Conservation (phyloP, 176 grass and related monocot species). For the Cenchrus purpureus region DNA sequence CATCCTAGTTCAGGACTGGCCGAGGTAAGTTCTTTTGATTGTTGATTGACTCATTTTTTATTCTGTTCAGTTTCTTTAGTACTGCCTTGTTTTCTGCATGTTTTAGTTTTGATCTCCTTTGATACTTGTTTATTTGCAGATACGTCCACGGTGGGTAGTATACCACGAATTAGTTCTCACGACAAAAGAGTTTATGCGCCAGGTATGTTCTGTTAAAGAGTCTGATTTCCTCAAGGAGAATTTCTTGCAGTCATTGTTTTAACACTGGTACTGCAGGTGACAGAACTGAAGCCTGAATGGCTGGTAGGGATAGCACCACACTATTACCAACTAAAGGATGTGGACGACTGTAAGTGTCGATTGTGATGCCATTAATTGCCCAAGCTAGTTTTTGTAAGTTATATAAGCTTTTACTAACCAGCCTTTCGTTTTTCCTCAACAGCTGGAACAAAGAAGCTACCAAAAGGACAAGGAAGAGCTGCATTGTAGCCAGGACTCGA, state of each 20-base stretch:
- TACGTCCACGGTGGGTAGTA: conserved; percentile 82
- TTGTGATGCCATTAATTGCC: neutral
- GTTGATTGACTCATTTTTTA: neutral
- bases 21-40: conserved; percentile 54
- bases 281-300: conserved; percentile 86
- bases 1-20: conserved; percentile 95
- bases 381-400: conserved; percentile 6
- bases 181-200: conserved; percentile 93
- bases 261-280: conserved; percentile 60
- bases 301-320: conserved; percentile 91
- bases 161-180: conserved; percentile 93
- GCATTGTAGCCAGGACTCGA: conserved; percentile 47
- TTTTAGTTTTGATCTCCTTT: conserved; percentile 29
- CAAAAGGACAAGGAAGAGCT: conserved; percentile 66
- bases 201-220: conserved; percentile 51
- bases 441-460: conserved; percentile 86
- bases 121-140: conserved; percentile 44
- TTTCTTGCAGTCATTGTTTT: conserved; percentile 20
- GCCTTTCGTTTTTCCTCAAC: conserved; percentile 4
- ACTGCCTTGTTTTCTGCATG: conserved; percentile 12
- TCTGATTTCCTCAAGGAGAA: neutral
- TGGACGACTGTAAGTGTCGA: conserved; percentile 75
- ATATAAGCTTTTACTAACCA: conserved; percentile 22
- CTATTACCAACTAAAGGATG: conserved; percentile 93
- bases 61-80: conserved; percentile 6